These are phyloP conservation scores for Canna indica DNA, from an alignment of 176 grass and related monocot species.

Conservation along the genomic window DNA sequence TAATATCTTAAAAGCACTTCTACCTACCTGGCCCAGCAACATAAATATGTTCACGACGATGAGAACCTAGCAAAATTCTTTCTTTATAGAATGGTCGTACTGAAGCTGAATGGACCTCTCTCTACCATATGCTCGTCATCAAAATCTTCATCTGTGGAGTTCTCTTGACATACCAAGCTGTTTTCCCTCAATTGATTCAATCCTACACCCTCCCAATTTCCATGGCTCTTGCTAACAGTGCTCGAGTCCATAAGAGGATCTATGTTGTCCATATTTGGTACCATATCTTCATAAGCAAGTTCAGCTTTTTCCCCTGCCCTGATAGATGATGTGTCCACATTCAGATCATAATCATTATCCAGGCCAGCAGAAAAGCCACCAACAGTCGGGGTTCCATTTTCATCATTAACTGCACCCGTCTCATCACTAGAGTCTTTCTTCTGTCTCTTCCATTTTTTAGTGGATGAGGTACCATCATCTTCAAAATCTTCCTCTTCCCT, in stretches of 20 bases:
- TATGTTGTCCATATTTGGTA: conserved; percentile 23
- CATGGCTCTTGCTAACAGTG: conserved; percentile 17
- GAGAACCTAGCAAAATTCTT: conserved; percentile 18
- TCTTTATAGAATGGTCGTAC: conserved; percentile 34
- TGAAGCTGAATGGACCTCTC: conserved; percentile 27
- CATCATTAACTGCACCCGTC: conserved; percentile 36
- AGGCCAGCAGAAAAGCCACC: conserved; percentile 22
- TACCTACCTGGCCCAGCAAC: neutral
- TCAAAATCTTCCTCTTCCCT: conserved; percentile 99
- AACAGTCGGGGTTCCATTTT: conserved; percentile 21
- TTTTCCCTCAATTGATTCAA: conserved; percentile 22
- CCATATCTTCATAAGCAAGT: conserved; percentile 22
- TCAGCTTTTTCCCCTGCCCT: conserved; percentile 19
- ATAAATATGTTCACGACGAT: conserved; percentile 8
- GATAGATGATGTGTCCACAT: conserved; percentile 24
- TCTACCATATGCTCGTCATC: conserved; percentile 33
- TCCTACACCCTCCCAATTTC: conserved; percentile 17
- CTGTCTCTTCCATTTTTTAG: conserved; percentile 94
- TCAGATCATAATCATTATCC: conserved; percentile 21
- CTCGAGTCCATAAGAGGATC: conserved; percentile 21
- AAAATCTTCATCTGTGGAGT: conserved; percentile 46
- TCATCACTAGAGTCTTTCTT: conserved; percentile 72
- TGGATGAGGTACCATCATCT: conserved; percentile 94
- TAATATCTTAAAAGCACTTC: neutral
- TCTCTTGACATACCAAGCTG: conserved; percentile 36